phyloP scores from a whole-genome alignment of 306 rosid species.

The Potentilla sterilis region DNA sequence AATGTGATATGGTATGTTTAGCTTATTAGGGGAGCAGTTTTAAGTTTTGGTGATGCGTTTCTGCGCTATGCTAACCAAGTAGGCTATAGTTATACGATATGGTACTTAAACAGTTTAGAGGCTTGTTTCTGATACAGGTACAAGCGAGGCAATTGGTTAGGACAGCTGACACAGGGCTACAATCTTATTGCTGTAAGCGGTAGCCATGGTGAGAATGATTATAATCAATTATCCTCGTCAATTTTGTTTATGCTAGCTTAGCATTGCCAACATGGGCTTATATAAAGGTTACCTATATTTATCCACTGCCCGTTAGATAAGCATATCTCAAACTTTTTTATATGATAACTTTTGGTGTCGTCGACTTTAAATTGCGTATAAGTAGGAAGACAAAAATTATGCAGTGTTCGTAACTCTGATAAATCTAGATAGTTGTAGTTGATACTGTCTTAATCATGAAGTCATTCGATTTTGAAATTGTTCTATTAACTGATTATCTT shows the following conservation, averaged over 20 bases:
- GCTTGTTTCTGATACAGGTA: slow-evolving; percentile 13
- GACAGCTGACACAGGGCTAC: slow-evolving; percentile 21
- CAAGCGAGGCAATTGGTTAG: slow-evolving; percentile 30
- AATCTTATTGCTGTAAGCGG: slow-evolving; percentile 40
- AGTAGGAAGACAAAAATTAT: neutral
- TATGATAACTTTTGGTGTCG: too few relatives aligned
- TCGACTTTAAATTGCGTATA: neutral
- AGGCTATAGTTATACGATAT: neutral
- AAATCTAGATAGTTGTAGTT: neutral
- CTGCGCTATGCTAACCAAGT: neutral
- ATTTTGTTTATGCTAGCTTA: neutral
- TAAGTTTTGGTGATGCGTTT: neutral
- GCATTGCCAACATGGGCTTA: neutral
- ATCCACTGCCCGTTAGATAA: neutral
- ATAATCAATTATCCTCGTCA: neutral
- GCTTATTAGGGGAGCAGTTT: neutral
- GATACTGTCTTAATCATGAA: neutral
- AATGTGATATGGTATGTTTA: too few relatives aligned
- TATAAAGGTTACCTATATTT: neutral
- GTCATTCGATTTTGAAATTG: neutral
- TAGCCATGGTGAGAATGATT: slow-evolving; percentile 26
- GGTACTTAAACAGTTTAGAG: too few relatives aligned
- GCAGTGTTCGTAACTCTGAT: neutral
- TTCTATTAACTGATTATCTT: neutral
- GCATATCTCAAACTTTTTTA: too few relatives aligned